Conservation (phyloP, 805 yeast species). For the Alloascoidea africana region DNA sequence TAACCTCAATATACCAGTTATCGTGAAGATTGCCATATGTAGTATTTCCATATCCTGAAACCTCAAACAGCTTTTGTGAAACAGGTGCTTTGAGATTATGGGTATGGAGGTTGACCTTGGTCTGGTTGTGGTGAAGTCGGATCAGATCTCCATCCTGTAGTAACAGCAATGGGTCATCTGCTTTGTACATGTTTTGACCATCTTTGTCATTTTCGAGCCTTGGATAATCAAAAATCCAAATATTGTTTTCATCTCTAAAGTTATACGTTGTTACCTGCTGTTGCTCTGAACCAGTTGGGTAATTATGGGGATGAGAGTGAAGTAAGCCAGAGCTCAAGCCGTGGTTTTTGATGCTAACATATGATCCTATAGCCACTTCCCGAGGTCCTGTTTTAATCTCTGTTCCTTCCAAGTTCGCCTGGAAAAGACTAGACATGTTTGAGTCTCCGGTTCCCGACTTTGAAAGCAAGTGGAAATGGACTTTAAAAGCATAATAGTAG, state of each 20-base stretch:
- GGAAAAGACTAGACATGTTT: conserved; percentile 78
- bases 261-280: conserved; percentile 92
- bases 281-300: conserved; percentile 90
- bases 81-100: conserved; percentile 10
- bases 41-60: conserved; percentile 57
- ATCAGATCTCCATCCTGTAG: conserved; percentile 51
- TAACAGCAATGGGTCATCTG: conserved; percentile 15
- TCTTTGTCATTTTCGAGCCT: conserved; percentile 25
- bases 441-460: conserved; percentile 91
- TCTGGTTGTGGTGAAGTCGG: conserved; percentile 46
- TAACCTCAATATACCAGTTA: conserved; percentile 63
- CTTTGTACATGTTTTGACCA: conserved; percentile 12
- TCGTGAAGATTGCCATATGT: conserved; percentile 57
- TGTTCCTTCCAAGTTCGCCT: conserved; percentile 64
- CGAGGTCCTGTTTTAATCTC: conserved; percentile 54
- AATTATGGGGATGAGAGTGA: conserved; percentile 77
- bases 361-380: conserved; percentile 46
- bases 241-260: conserved; percentile 75
- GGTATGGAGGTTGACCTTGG: conserved; percentile 10
- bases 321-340: conserved; percentile 63
- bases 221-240: conserved; percentile 48
- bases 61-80: conserved; percentile 27
- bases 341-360: conserved; percentile 50
- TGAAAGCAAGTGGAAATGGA: conserved; percentile 64
- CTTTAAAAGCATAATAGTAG: conserved; percentile 58